Evolutionary conservation across 192 early-diverging fungal species (phyloP).

Genomic region (Coemansia sp.): DNA sequence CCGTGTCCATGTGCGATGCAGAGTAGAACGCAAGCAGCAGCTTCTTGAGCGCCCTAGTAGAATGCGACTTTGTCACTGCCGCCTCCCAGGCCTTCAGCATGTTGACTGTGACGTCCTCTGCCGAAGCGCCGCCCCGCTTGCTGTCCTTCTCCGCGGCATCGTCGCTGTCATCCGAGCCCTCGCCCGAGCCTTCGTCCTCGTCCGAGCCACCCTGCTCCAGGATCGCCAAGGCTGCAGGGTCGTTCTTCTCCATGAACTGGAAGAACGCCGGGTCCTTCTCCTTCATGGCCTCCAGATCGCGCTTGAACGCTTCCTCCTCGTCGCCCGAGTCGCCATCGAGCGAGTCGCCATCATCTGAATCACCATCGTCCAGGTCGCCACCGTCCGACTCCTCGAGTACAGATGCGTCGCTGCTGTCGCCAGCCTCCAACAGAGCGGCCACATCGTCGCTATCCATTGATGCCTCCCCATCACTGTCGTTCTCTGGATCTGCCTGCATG

Average conservation of each 20-base stretch:
- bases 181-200: slow-evolving; percentile 18
- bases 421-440: slow-evolving; percentile 6
- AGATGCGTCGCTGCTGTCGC: slow-evolving; percentile 2
- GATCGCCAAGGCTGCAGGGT: slow-evolving; percentile 76
- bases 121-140: slow-evolving; percentile 39
- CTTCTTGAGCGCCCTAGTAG: slow-evolving; percentile 63
- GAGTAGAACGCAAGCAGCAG: slow-evolving; percentile 81
- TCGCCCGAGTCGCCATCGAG: slow-evolving; percentile 53
- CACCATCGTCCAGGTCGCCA: slow-evolving; percentile 14
- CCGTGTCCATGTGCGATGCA: slow-evolving; percentile 69
- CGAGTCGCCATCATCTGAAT: neutral
- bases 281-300: slow-evolving; percentile 78
- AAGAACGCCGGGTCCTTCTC: slow-evolving; percentile 88
- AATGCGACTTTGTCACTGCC: slow-evolving; percentile 53
- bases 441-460: slow-evolving; percentile 6
- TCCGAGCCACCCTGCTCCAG: slow-evolving; percentile 50
- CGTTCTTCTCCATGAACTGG: slow-evolving; percentile 85
- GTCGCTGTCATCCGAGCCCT: slow-evolving; percentile 13
- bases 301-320: slow-evolving; percentile 64
- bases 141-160: slow-evolving; percentile 51
- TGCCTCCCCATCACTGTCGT: neutral
- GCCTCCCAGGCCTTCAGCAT: slow-evolving; percentile 73
- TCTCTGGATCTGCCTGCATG: slow-evolving; percentile 21
- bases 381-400: slow-evolving; percentile 10
- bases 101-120: slow-evolving; percentile 57